Conservation (phyloP, 1,284 basidiomycete species). For the Pseudozyma hubeiensis region DNA sequence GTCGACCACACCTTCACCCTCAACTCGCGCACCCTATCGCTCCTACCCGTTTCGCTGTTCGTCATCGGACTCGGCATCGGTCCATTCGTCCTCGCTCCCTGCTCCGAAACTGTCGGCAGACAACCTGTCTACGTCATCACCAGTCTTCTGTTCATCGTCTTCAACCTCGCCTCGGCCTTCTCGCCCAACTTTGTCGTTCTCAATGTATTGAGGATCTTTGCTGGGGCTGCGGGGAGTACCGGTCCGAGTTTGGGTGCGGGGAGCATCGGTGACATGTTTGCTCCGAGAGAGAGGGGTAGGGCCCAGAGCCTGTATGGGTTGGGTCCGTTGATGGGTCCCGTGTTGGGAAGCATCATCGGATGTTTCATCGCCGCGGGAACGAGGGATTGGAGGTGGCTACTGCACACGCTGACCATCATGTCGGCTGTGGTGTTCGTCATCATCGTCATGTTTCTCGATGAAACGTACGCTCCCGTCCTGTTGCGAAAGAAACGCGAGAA, state of each 20-base stretch:
- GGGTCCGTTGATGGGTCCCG: conserved; percentile 60
- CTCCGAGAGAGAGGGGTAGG: conserved; percentile 49
- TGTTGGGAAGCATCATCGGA: conserved; percentile 56
- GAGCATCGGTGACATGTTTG: conserved; percentile 63
- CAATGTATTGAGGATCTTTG: conserved; percentile 54
- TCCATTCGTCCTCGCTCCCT: conserved; percentile 71
- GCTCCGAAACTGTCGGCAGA: conserved; percentile 71
- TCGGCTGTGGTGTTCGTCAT: conserved; percentile 23
- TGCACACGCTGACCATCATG: conserved; percentile 55
- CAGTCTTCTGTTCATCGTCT: conserved; percentile 64
- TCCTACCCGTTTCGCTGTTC: conserved; percentile 58
- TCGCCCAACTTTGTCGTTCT: conserved; percentile 65
- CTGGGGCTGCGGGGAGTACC: conserved; percentile 54
- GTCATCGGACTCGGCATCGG: conserved; percentile 65
- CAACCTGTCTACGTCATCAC: conserved; percentile 69
- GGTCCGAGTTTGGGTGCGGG: conserved; percentile 61
- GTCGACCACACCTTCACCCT: conserved; percentile 46
- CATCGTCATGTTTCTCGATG: conserved; percentile 41
- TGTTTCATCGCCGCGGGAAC: conserved; percentile 51
- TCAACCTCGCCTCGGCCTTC: conserved; percentile 65
- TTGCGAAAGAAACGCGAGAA: conserved; percentile 49
- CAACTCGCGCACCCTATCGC: conserved; percentile 36
- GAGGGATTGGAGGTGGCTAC: conserved; percentile 54
- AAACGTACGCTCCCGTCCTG: conserved; percentile 59
- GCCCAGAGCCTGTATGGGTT: conserved; percentile 57